Conservation (phyloP, 495 filamentous ascomycete genomes). For the Aspergillus panamensis region DNA sequence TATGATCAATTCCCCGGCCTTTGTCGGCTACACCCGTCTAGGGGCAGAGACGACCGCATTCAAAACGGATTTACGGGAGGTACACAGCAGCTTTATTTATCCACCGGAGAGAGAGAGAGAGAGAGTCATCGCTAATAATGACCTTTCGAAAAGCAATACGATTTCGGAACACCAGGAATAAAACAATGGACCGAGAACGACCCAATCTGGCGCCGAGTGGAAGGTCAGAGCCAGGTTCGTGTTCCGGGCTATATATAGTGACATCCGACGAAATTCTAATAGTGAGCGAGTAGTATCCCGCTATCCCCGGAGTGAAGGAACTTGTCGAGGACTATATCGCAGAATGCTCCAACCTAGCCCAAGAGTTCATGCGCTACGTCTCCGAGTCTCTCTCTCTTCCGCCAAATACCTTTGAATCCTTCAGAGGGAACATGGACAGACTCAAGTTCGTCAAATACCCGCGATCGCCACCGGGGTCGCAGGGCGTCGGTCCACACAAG, state of each 20-base stretch:
- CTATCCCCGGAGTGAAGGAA: constrained; percentile 56
- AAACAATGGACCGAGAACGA: constrained; percentile 53
- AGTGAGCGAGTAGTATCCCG: constrained; percentile 44
- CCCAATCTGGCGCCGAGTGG: constrained; percentile 65
- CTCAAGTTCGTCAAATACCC: constrained; percentile 93
- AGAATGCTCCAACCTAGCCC: constrained; percentile 65
- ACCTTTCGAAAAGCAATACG: constrained; percentile 45
- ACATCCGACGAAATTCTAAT: not conserved
- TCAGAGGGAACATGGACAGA: constrained; percentile 85
- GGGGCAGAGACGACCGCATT: constrained; percentile 47
- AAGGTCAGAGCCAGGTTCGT: constrained; percentile 36
- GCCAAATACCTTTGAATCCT: constrained; percentile 68
- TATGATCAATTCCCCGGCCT: constrained; percentile 76
- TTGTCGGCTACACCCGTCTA: constrained; percentile 48
- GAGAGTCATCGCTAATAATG: not conserved
- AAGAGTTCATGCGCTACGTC: constrained; percentile 72
- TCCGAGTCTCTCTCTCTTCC: constrained; percentile 80
- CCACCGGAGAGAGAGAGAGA: not conserved
- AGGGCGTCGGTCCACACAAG: constrained; percentile 89
- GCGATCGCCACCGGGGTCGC: constrained; percentile 56
- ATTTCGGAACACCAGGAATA: constrained; percentile 40
- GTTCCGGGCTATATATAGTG: not conserved
- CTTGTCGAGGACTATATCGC: constrained; percentile 80
- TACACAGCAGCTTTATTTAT: constrained; percentile 7
- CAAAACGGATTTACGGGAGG: constrained; percentile 42